These are phyloP conservation scores for Brasilioporus rufonigricans DNA, from an alignment of 768 basidiomycete species.

Conservation along the genomic window DNA sequence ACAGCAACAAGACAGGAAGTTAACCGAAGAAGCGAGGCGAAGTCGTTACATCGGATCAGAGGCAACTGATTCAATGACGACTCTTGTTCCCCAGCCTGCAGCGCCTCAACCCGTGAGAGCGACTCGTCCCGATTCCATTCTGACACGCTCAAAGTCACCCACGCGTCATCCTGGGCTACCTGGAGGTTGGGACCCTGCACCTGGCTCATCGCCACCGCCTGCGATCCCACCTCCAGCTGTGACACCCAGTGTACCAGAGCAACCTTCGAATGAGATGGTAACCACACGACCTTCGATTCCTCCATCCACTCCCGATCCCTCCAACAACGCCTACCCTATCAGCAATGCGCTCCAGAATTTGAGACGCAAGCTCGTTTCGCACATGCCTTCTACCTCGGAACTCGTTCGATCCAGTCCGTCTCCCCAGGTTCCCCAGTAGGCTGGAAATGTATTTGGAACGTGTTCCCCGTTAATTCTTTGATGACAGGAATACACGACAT, in stretches of 20 bases:
- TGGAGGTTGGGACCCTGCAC: conserved; percentile 22
- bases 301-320: conserved; percentile 3
- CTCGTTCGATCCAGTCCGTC: conserved; percentile 12
- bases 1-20: conserved; percentile 65
- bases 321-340: conserved; percentile 4
- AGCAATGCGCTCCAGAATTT: conserved; percentile 25
- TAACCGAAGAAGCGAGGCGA: conserved; percentile 45
- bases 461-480: background rate
- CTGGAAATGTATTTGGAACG: background rate
- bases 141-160: conserved; percentile 20
- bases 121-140: background rate
- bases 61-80: conserved; percentile 1
- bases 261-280: background rate
- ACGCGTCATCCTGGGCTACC: conserved; percentile 16
- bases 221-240: background rate
- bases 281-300: background rate
- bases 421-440: conserved; percentile 21
- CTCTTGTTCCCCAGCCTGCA: conserved; percentile 10
- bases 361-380: conserved; percentile 27
- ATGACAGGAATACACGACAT: conserved; percentile 19
- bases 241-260: conserved; percentile 6
- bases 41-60: conserved; percentile 25
- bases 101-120: conserved; percentile 13
- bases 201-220: conserved; percentile 13
- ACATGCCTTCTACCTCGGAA: conserved; percentile 19